Evolutionary conservation across 768 basidiomycete genomes (phyloP), one percentile per base, ranked within the genome.

Genomic region (Boletus edulis): DNA sequence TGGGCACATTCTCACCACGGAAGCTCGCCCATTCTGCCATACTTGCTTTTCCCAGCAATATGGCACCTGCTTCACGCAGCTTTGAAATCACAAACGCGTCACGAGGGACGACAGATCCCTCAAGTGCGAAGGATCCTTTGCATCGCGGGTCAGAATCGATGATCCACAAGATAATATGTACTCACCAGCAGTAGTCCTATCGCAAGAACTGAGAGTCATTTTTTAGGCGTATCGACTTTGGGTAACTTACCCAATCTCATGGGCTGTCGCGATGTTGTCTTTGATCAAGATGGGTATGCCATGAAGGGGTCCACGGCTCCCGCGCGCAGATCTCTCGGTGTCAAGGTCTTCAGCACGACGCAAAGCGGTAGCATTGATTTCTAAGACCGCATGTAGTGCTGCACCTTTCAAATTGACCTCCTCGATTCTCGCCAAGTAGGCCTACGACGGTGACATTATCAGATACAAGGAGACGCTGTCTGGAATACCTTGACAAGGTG

Each of bases 381-480:
- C 86, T 14, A 85, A 69, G 5, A 87, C 76, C 1, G 85, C 85
- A 11, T 77, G 80, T 10, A 88, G 68, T 42, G 68, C 68, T 12
- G 84, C 80, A 2, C 85, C 84, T 53, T 81, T 72, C 17, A 79
- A 60, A 60, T 87, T 87, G n/a, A 88, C 86, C 62, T 87, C 81
- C 5, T 85, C 81, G 24, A 87, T 86, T 3, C 86, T 76, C 12
- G 80, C 79, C 58, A 87, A 74, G 64, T 87, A 87, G 3, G 84
- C 83, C 85, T 87, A 31, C 5, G 31, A 47, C 17, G 17, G 51
- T 52, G 48, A 55, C 9, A 35, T 47, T 20, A 27, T 27, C 32
- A 32, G 20, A 24, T 0, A 9, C 17, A 12, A 29, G 34, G 10
- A n/a, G 14, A n/a, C 31, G 18, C 24, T 10, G 1, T 1, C 24